These are phyloP conservation scores for Scheffersomyces stambukii DNA, from an alignment of 1,139 yeast genomes.

Conservation along the genomic window DNA sequence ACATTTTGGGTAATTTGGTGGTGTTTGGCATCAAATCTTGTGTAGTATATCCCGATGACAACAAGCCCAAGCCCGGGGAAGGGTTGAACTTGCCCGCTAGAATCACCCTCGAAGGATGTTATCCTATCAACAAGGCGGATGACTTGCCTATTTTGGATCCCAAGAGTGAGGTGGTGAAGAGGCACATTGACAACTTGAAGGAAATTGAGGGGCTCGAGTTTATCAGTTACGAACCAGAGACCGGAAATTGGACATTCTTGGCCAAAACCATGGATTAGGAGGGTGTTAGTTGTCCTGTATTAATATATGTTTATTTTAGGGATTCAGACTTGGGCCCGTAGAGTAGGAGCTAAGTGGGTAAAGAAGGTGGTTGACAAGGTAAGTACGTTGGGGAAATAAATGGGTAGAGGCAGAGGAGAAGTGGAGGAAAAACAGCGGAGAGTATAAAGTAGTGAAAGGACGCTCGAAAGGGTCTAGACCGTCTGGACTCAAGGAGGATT, in stretches of 20 bases:
- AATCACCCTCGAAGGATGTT: conserved; percentile 73
- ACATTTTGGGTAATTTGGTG: conserved; percentile 64
- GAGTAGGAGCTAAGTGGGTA: too few relatives aligned
- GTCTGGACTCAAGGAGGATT: too few relatives aligned
- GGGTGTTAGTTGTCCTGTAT: conserved; percentile 11
- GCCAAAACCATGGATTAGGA: conserved; percentile 26
- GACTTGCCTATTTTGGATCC: conserved; percentile 76
- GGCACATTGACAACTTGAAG: conserved; percentile 68
- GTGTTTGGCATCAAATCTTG: conserved; percentile 59
- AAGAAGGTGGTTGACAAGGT: too few relatives aligned
- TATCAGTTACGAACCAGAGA: conserved; percentile 68
- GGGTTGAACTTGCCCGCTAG: conserved; percentile 78
- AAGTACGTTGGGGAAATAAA: too few relatives aligned
- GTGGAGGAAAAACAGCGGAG: too few relatives aligned
- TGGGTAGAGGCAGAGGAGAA: too few relatives aligned
- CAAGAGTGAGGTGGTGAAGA: conserved; percentile 63
- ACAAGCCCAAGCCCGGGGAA: conserved; percentile 65
- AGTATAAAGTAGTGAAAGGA: too few relatives aligned
- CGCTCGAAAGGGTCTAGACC: too few relatives aligned
- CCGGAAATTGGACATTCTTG: conserved; percentile 80
- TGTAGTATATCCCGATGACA: conserved; percentile 69
- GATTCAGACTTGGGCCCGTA: too few relatives aligned
- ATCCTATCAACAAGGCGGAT: conserved; percentile 70
- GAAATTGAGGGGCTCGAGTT: conserved; percentile 58
- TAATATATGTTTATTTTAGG: conserved; percentile 16